phyloP scores from a whole-genome alignment of 768 basidiomycete genomes.

The Kwoniella pini region DNA sequence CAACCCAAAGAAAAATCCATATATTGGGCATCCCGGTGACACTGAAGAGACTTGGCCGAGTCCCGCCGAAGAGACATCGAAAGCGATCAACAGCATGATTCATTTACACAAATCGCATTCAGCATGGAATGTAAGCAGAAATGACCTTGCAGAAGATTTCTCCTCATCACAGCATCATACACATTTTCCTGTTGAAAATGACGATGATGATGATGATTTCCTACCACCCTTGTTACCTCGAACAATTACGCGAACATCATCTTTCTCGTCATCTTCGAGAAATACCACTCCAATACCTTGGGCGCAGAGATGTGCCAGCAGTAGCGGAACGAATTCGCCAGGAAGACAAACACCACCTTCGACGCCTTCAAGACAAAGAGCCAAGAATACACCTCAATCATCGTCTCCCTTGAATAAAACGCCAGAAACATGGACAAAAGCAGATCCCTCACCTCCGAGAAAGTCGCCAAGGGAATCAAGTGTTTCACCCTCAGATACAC shows the following conservation, averaged over 20 bases:
- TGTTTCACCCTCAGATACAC: too few species aligned
- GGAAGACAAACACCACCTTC: background rate
- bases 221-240: conserved; percentile 17
- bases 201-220: conserved; percentile 6
- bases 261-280: conserved; percentile 10
- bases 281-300: conserved; percentile 15
- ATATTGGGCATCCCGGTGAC: background rate
- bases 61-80: background rate
- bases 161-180: background rate
- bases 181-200: background rate
- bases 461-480: background rate
- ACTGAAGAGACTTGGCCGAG: background rate
- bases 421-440: conserved; percentile 8
- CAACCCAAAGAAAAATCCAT: background rate
- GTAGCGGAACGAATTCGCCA: background rate
- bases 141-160: background rate
- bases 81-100: background rate
- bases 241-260: conserved; percentile 10
- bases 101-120: conserved; percentile 8
- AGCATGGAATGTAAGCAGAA: background rate
- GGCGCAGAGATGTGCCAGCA: conserved; percentile 6
- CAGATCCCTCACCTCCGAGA: conserved; percentile 7
- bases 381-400: background rate
- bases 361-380: conserved; percentile 5
- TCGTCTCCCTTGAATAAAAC: background rate